phyloP scores from a whole-genome alignment of 2,329 filamentous ascomycete genomes.

The Aciculosporium take region DNA sequence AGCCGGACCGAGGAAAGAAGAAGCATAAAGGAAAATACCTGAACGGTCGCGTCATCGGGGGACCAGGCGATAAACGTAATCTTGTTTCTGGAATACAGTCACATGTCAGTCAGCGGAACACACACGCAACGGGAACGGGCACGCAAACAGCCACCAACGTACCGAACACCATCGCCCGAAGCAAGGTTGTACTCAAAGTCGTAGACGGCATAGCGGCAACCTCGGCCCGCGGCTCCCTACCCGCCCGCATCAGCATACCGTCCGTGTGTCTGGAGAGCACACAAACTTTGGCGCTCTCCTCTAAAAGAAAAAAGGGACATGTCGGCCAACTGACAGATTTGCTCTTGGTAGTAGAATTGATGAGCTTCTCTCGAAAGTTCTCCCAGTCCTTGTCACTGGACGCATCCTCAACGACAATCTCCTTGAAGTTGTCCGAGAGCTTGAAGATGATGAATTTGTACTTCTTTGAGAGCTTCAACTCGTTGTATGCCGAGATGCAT shows the following conservation, averaged over 20 bases:
- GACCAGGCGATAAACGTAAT: conserved; percentile 69
- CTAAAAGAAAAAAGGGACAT: background rate
- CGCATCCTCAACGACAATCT: conserved; percentile 67
- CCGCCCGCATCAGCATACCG: background rate
- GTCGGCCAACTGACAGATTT: conserved; percentile 40
- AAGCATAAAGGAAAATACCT: conserved; percentile 34
- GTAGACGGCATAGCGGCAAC: conserved; percentile 72
- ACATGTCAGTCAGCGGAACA: conserved; percentile 10
- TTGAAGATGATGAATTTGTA: conserved; percentile 83
- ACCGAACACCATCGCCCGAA: conserved; percentile 59
- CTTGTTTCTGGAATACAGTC: conserved; percentile 50
- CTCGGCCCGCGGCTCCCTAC: conserved; percentile 46
- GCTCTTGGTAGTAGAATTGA: conserved; percentile 59
- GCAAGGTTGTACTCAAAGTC: conserved; percentile 67
- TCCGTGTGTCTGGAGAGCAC: too few relatives aligned
- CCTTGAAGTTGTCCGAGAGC: conserved; percentile 68
- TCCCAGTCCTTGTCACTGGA: conserved; percentile 55
- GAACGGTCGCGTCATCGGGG: conserved; percentile 65
- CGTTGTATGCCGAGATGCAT: conserved; percentile 60
- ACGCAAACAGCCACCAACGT: conserved; percentile 14
- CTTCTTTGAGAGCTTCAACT: conserved; percentile 70
- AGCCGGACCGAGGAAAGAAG: too few relatives aligned
- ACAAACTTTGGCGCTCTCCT: too few relatives aligned
- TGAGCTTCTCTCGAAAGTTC: conserved; percentile 60
- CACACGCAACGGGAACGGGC: too few relatives aligned